A percentile compares a stretch with the other conserved stretches of the same genome.
phyloP scores from a whole-genome alignment of 2,329 filamentous ascomycete genomes.

The Phialocephala subalpina region DNA sequence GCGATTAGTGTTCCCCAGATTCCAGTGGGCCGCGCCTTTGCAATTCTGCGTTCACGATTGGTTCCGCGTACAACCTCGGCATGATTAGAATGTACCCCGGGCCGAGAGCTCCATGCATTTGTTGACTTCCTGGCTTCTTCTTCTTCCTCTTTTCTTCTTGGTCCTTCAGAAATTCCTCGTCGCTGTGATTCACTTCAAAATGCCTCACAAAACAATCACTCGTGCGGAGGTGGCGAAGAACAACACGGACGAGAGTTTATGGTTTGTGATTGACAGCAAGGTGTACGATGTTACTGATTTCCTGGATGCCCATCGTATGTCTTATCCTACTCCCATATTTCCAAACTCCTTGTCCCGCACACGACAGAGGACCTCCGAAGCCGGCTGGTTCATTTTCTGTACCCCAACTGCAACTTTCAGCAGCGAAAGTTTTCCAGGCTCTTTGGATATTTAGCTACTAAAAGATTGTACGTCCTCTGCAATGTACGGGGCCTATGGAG shows the following conservation, averaged over 20 bases:
- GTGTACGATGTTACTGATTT: conserved; percentile 91
- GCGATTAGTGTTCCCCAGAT: background rate
- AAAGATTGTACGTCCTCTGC: too few relatives aligned
- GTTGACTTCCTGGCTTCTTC: conserved; percentile 2
- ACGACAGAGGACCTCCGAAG: too few relatives aligned
- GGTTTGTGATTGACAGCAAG: conserved; percentile 86
- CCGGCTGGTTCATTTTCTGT: too few relatives aligned
- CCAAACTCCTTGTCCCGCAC: background rate
- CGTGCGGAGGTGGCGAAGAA: conserved; percentile 77
- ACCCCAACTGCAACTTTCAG: too few relatives aligned
- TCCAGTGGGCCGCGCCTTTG: background rate
- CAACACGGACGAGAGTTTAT: conserved; percentile 72
- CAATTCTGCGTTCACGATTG: conserved; percentile 12
- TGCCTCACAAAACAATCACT: conserved; percentile 48
- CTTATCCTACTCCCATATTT: background rate
- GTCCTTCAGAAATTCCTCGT: background rate
- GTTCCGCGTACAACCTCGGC: conserved; percentile 12
- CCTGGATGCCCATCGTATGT: conserved; percentile 82
- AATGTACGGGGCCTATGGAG: too few relatives aligned
- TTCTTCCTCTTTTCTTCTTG: background rate
- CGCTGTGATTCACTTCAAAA: conserved; percentile 19
- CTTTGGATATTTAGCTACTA: too few relatives aligned
- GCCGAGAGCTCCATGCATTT: background rate
- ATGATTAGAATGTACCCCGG: conserved; percentile 4
- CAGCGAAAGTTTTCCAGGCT: too few relatives aligned